Evolutionary conservation across 768 basidiomycete species (phyloP), one percentile per base, ranked within the genome.

Genomic region (Jaapia argillacea): DNA sequence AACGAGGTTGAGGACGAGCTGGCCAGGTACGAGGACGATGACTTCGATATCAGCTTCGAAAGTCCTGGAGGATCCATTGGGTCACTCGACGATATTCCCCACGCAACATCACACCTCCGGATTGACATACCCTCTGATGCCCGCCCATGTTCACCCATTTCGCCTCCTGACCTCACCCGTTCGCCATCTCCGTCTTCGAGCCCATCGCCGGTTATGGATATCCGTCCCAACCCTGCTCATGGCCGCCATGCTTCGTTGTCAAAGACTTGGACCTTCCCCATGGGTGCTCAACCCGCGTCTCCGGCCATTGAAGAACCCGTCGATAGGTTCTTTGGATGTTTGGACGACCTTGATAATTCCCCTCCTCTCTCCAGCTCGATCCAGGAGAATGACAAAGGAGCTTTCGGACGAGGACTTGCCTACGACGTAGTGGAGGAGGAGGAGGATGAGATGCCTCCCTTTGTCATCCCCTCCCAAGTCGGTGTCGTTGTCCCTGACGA

Each of bases 271-370:
- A 77, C 79, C 0, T 87, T 86, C 59, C 53, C 53, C 28, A 16
- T 41, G 42, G 22, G 48, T 46, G 18, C 36, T 3, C 48, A 51
- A 10, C 48, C 54, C 27, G 48, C 47, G 2, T 35, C 35, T 3
- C 24, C 43, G 7, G 47, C 61, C 2, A 58, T 59, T 56, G 36
- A 49, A 52, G 69, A 75, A 16, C 73, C 79, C n/a, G 65, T 83
- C 6, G 86, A 89, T 56, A 71, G 68, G 25, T 89, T 89, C 70
- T 89, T 89, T 51, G 79, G 74, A 35, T 89, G 85, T 44, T 53
- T 75, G 48, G 72, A 71, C 37, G 67, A 65, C 42, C 62, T 76
- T 28, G 72, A 74, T 50, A 68, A 71, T 33, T 66, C 72, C 0
- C 77, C 78, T 4, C 65, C 55, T 49, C 24, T 35, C 24, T 61